phyloP scores from a whole-genome alignment of 257 asterid species.

The Rehmannia glutinosa region DNA sequence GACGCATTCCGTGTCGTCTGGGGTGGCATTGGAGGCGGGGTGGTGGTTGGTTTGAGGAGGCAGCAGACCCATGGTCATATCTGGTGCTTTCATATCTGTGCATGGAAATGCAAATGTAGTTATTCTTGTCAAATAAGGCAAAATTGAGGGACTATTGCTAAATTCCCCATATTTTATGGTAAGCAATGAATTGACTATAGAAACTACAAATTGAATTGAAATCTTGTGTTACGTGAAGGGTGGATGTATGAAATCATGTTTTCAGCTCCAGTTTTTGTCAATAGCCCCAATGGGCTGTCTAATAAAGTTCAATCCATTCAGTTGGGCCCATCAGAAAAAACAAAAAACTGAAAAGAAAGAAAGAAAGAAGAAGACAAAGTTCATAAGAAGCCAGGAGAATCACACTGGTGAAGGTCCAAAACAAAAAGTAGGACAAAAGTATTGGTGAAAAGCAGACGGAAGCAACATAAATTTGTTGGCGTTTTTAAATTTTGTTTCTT shows the following conservation, averaged over 20 bases:
- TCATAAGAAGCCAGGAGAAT: background rate
- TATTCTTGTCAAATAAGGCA: background rate
- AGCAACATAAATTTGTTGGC: slow-evolving; percentile 8
- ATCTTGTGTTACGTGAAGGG: too few relatives aligned
- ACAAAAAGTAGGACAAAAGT: background rate
- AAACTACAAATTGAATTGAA: background rate
- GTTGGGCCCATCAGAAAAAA: background rate
- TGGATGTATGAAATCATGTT: too few relatives aligned
- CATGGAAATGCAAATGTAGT: background rate
- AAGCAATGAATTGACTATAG: background rate
- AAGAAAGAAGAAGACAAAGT: background rate
- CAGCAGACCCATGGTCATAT: slow-evolving; percentile 45
- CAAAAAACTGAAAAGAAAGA: background rate
- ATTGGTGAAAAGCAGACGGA: slow-evolving; percentile 16
- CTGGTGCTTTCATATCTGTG: slow-evolving; percentile 37
- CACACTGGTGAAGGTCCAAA: slow-evolving; percentile 3
- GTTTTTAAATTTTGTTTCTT: slow-evolving; percentile 19
- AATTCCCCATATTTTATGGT: background rate
- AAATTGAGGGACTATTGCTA: too few relatives aligned
- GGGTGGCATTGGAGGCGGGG: background rate
- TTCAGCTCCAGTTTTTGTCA: background rate
- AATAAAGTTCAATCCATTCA: background rate
- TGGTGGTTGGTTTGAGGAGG: slow-evolving; percentile 34
- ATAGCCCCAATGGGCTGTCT: background rate
- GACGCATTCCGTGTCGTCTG: slow-evolving; percentile 50